These are phyloP conservation scores for Batkoa obscura DNA, from an alignment of 371 early-diverging fungal genomes.

Conservation along the genomic window DNA sequence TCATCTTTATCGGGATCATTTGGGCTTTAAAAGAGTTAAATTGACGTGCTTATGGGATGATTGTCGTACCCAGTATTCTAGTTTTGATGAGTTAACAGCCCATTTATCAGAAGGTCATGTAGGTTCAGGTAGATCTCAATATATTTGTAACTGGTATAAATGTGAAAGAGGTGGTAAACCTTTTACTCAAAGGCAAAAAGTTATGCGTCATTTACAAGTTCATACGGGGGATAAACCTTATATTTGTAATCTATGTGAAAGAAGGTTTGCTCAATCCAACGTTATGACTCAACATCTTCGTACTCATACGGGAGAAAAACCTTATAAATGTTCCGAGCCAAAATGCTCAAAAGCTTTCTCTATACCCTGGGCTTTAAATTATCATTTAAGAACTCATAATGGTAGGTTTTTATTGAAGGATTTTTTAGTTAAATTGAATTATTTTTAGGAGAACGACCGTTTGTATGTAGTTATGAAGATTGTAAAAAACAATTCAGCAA, in stretches of 20 bases:
- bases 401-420: constrained; percentile 9
- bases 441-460: constrained; percentile 43
- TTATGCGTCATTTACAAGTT: constrained; percentile 10
- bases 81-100: constrained; percentile 40
- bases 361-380: constrained; percentile 44
- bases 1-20: constrained; percentile 43
- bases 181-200: constrained; percentile 58
- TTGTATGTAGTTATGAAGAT: constrained; percentile 44
- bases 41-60: constrained; percentile 40
- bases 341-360: constrained; percentile 36
- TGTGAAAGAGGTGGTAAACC: constrained; percentile 47
- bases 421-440: neutral
- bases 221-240: constrained; percentile 40
- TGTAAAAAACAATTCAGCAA: constrained; percentile 56
- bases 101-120: constrained; percentile 62
- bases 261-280: constrained; percentile 62
- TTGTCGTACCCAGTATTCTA: constrained; percentile 27
- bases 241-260: constrained; percentile 50
- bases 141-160: constrained; percentile 58
- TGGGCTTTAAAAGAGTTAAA: constrained; percentile 12
- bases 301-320: constrained; percentile 73
- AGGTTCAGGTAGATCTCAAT: constrained; percentile 42
- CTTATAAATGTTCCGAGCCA: constrained; percentile 39
- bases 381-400: constrained; percentile 42
- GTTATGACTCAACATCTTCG: constrained; percentile 68